These are phyloP conservation scores for Dichomitus squalens DNA, from an alignment of 1,284 basidiomycete genomes.

Conservation along the genomic window DNA sequence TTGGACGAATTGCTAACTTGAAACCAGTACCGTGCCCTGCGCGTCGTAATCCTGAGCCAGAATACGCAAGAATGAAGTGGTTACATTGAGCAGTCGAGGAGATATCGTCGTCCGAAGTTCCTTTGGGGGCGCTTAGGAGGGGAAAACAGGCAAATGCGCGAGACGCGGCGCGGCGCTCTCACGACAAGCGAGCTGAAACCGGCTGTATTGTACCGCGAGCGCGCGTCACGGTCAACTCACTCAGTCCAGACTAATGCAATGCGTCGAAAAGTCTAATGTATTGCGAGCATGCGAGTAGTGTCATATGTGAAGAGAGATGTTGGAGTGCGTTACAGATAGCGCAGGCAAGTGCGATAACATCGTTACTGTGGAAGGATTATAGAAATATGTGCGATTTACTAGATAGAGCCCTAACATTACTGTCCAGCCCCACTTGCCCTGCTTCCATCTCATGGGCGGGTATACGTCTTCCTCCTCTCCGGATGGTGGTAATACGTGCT, in stretches of 20 bases:
- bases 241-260: background rate
- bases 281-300: background rate
- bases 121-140: no score
- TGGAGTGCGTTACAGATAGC: background rate
- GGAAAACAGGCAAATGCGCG: no score
- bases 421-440: background rate
- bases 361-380: constrained; percentile 1
- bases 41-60: no score
- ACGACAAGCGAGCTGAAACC: no score
- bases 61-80: no score
- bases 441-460: constrained; percentile 6
- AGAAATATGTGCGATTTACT: background rate
- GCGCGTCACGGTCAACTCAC: no score
- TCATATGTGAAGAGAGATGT: background rate
- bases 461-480: constrained; percentile 49
- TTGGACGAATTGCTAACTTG: no score
- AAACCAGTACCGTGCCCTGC: no score
- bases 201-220: no score
- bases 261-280: background rate
- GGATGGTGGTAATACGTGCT: constrained; percentile 79
- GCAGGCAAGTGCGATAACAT: background rate
- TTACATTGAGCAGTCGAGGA: no score
- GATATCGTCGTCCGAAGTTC: no score
- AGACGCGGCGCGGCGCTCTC: no score
- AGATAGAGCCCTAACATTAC: background rate